Conservation (phyloP, 176 grass and related monocot genomes). For the bread wheat (Triticum aestivum) region DNA sequence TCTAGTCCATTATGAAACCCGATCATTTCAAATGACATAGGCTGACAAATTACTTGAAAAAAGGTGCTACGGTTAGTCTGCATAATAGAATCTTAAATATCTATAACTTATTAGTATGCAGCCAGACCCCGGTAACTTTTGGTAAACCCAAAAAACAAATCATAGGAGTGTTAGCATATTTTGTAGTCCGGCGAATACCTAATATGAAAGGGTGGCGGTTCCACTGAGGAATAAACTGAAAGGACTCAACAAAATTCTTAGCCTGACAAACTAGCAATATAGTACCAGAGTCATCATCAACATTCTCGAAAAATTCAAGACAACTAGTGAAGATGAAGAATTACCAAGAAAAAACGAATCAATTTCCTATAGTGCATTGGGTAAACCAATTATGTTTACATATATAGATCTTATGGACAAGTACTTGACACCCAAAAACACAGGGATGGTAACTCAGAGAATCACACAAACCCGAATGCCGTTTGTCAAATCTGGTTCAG, state of each 20-base stretch:
- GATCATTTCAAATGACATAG: background rate
- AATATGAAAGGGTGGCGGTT: background rate
- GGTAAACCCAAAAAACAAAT: background rate
- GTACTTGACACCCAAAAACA: background rate
- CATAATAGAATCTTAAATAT: background rate
- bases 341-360: background rate
- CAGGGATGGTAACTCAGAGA: background rate
- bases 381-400: background rate
- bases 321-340: background rate
- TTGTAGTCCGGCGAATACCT: background rate
- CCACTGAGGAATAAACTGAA: background rate
- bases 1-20: background rate
- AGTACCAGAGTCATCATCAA: background rate
- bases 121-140: background rate
- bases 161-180: background rate
- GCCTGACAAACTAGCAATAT: background rate
- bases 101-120: background rate
- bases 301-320: background rate
- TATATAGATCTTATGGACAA: background rate
- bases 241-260: background rate
- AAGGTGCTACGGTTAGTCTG: background rate
- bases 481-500: background rate
- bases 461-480: background rate
- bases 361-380: background rate
- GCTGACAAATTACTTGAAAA: background rate